Percentiles rank a stretch among this genome's conserved stretches.
phyloP scores from a whole-genome alignment of 768 basidiomycete genomes.

The Lentinus tigrinus region DNA sequence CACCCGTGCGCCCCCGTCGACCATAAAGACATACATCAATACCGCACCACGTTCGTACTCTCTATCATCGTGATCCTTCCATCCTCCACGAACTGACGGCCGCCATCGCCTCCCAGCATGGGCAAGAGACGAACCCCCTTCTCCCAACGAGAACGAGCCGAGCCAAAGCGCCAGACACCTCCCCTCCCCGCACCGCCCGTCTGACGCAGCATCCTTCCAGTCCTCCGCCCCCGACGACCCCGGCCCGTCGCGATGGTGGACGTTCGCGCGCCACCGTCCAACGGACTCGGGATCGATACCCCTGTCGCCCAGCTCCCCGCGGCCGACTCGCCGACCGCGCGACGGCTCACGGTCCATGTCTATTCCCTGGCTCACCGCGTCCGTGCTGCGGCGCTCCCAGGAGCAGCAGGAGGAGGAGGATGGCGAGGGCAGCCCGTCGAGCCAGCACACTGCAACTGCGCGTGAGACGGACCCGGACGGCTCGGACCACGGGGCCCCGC shows the following conservation, averaged over 20 bases:
- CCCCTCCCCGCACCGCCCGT: constrained; percentile 41
- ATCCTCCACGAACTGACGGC: neutral
- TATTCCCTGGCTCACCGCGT: constrained; percentile 51
- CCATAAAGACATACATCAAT: constrained; percentile 50
- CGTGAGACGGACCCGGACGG: constrained; percentile 10
- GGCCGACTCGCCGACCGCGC: constrained; percentile 12
- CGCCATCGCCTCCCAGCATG: constrained; percentile 53
- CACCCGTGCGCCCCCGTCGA: constrained; percentile 34
- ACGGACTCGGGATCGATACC: constrained; percentile 20
- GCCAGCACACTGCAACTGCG: constrained; percentile 1
- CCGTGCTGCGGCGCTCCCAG: constrained; percentile 31
- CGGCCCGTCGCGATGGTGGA: constrained; percentile 60
- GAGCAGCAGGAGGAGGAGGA: too few species aligned
- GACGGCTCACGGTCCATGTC: constrained; percentile 36
- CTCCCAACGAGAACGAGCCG: constrained; percentile 51
- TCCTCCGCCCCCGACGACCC: constrained; percentile 38
- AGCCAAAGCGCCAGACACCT: constrained; percentile 30
- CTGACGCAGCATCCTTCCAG: constrained; percentile 53
- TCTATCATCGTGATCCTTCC: neutral
- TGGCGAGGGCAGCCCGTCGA: constrained; percentile 22
- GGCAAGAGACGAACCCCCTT: constrained; percentile 82
- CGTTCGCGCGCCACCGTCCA: constrained; percentile 62
- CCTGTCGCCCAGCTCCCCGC: constrained; percentile 14
- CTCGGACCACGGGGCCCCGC: constrained; percentile 1
- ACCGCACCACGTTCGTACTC: constrained; percentile 65